A percentile compares a stretch with the other conserved stretches of the same genome.
Conservation (phyloP, 805 yeast species). For the Sugiyamaella lignohabitans region DNA sequence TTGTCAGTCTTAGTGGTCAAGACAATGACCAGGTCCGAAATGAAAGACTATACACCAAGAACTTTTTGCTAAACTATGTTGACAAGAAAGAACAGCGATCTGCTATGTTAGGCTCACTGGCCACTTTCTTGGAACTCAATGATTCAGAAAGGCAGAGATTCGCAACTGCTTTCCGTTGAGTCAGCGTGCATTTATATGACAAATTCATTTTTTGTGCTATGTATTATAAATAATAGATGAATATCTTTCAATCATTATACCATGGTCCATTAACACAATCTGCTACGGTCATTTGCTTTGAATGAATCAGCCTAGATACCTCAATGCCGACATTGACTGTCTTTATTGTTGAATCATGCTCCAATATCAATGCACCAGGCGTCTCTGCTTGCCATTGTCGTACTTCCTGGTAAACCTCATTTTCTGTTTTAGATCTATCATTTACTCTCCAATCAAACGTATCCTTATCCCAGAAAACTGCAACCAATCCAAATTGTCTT, state of each 20-base stretch:
- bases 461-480: constrained; percentile 88
- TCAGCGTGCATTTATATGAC: constrained; percentile 5
- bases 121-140: constrained; percentile 62
- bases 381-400: constrained; percentile 41
- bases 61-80: constrained; percentile 83
- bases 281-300: constrained; percentile 67
- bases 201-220: neutral
- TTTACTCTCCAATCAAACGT: constrained; percentile 84
- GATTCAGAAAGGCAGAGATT: constrained; percentile 70
- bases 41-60: constrained; percentile 78
- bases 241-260: constrained; percentile 17
- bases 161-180: constrained; percentile 39
- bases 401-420: constrained; percentile 51
- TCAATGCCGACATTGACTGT: constrained; percentile 68
- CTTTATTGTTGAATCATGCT: constrained; percentile 67
- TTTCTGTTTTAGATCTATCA: constrained; percentile 44
- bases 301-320: constrained; percentile 48
- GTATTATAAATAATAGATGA: neutral
- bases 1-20: neutral
- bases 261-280: constrained; percentile 59
- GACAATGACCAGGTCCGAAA: too few relatives aligned
- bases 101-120: constrained; percentile 77
- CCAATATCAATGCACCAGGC: constrained; percentile 62
- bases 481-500: constrained; percentile 77
- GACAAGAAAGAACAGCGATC: constrained; percentile 90